Evolutionary conservation across 345 rosid species (phyloP), one percentile per base, ranked within the genome.

Genomic region (Citrus unshiu): DNA sequence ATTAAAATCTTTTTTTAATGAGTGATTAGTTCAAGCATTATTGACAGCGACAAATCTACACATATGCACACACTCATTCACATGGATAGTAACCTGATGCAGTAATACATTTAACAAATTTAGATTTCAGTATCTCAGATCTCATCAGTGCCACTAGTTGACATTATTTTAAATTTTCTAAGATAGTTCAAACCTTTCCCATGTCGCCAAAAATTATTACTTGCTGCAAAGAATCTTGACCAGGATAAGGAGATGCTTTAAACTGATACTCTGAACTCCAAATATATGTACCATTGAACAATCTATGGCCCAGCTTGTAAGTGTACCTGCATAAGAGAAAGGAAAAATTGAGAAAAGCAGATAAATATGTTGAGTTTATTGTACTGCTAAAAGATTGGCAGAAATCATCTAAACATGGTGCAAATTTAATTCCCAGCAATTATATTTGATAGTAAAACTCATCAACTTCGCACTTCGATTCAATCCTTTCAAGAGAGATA

Each of bases 151-250:
- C 25, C 35, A 30, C 54, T 75, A 25, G 39, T 70, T 37, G 21
- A 46, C n/a, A n/a, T 59, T 29, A 66, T 73, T 58, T 59, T 19
- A 59, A 54, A 37, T 43, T 59, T 73, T 59, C 14, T 24, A 73
- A 12, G 68, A 24, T 59, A 80, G 79, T 81, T 83, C 77, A 70
- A 70, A 91, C 97, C 95, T 91, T 93, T 87, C 97, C 97, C 97
- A 93, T 89, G 83, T 93, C 97, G 25, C 97, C 93, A 74, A 91
- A 91, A 85, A 91, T 89, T 4, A 93, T 86, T 9, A 93, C 91
- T 22, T 81, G 91, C 54, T 93, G 93, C 29, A 87, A 62, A 71
- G 95, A 93, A 80, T 72, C 80, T 82, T 93, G 92, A 30, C 97
- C 95, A 0, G 97, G 92, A 76, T 82, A 91, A 13, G 93, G 97